Base-by-base conservation (phyloP, 2,329 filamentous ascomycete genomes). In the Graphiopsis chlorocephala region DNA sequence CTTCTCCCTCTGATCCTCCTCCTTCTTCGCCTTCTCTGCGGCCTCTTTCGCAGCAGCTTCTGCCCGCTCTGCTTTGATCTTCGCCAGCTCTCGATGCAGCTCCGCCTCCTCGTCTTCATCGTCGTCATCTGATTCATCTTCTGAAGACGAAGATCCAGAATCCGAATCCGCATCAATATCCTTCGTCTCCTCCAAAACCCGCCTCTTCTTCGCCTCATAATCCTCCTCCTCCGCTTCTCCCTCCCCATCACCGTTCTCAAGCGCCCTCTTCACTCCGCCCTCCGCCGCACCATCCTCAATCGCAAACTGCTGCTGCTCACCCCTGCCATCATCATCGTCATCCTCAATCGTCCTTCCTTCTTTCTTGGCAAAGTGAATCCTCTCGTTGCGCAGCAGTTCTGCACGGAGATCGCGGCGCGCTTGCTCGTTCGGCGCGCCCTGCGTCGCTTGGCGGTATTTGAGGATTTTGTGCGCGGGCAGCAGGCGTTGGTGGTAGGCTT, bases 401-500 rank as follows among this genome's bases (percentile, higher is more conserved):
- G 93, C 90, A 71, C 92, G 89, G 61, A 99, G 86, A 76, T 99
- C 94, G 75, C 90, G 91, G 62, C 84, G 80, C 70, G 84, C 79
- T 56, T 81, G 76, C 69, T 96, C 92, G 38, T 89, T 89, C 69
- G 88, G 89, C 69, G 92, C 91, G 72, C 95, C 95, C 81, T 99
- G 95, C 52, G 93, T 93, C n/a, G 90, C 85, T 81, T 95, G 87
- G 26, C 92, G 87, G 76, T 89, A 90, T 81, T 99, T 99, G 75
- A 99, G 88, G 69, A 92, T 89, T 14, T 92, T 98, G 78, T 99
- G 90, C 33, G 95, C 95, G 35, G 95, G 94, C 15, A 97, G 88
- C 17, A 98, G 90, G 72, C 95, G 90, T 79, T 98, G 94, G 77
- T 99, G 95, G 82, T 97, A 98, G 72, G 93, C 94, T 58, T 92